Base-by-base conservation (phyloP, 176 grass and related monocot genomes). In the Avena eriantha region DNA sequence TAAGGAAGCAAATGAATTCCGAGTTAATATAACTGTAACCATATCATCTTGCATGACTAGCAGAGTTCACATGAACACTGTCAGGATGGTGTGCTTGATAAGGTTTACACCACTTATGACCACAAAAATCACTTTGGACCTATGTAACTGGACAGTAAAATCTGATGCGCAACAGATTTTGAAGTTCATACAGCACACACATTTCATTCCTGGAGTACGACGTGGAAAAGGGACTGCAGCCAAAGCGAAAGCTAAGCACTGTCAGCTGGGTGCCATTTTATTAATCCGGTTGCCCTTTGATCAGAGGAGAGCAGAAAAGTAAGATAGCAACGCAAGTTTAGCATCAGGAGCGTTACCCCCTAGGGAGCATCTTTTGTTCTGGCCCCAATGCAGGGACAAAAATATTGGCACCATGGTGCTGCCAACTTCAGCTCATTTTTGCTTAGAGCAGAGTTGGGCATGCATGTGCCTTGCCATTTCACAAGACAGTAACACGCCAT, bases 321-420 rank as follows among this genome's bases (percentile, higher is more conserved):
- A 88, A 77, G 65, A n/a, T 81, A 35, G 43, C 4, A 22, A 46
- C n/a, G 82, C 86, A 88, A 91, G 77, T 85, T 82, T 77, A 78
- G 82, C 14, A 91, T 85, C 82, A 51, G 8, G 35, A 76, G 45
- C 13, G 47, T 16, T 11, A 45, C 35, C 35, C 36, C 3, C 36
- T 10, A 26, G 14, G 13, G 4, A n/a, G n/a, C 29, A 59, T 50
- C 29, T 54, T 69, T 39, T 10, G 15, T 49, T 34, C 33, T 78
- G 63, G 18, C 5, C 5, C 45, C 61, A 60, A n/a, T 7, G 7
- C 41, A 67, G 69, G 29, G 10, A 60, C 19, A 70, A 63, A 70
- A 85, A 85, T 82, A 9, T 88, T 70, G 77, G 77, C 82, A 88
- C 82, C 11, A 77, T 34, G 29, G 45, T 47, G 45, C 71, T 48